phyloP scores from a whole-genome alignment of 2,329 filamentous ascomycete species.

The Colletotrichum sp. region DNA sequence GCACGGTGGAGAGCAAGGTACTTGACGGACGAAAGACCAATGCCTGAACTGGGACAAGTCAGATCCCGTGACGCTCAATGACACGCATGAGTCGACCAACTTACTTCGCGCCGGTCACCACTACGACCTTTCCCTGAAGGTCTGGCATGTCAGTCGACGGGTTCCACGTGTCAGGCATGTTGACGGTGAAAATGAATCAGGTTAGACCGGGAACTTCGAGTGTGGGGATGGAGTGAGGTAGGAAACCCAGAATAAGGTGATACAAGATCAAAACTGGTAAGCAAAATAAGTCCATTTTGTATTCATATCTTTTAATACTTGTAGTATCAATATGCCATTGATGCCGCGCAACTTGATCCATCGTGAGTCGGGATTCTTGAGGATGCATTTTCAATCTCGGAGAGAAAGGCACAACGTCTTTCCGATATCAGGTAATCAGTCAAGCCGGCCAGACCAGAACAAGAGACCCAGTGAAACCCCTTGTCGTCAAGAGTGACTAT shows the following conservation, averaged over 20 bases:
- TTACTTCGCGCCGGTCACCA: constrained; percentile 31
- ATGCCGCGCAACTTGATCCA: neutral
- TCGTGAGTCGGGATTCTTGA: neutral
- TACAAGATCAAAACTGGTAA: neutral
- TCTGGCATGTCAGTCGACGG: constrained; percentile 22
- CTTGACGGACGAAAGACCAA: constrained; percentile 27
- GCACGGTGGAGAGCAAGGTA: constrained; percentile 27
- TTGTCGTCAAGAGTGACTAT: neutral
- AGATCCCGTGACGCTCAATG: neutral
- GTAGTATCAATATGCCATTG: neutral
- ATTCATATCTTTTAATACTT: neutral
- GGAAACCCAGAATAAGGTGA: neutral
- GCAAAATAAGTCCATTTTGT: neutral
- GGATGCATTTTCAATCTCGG: neutral
- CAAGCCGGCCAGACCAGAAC: neutral
- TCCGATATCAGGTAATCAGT: neutral
- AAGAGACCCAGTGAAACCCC: neutral
- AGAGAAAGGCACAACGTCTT: neutral
- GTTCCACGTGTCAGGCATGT: constrained; percentile 14
- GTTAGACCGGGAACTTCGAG: neutral
- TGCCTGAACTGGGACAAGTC: constrained; percentile 22
- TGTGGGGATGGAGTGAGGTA: neutral
- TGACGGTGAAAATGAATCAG: rapidly evolving
- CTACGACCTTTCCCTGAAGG: constrained; percentile 26
- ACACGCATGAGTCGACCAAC: neutral